phyloP scores from a whole-genome alignment of 2,329 filamentous ascomycete genomes.

The Diaporthe aspalathi region DNA sequence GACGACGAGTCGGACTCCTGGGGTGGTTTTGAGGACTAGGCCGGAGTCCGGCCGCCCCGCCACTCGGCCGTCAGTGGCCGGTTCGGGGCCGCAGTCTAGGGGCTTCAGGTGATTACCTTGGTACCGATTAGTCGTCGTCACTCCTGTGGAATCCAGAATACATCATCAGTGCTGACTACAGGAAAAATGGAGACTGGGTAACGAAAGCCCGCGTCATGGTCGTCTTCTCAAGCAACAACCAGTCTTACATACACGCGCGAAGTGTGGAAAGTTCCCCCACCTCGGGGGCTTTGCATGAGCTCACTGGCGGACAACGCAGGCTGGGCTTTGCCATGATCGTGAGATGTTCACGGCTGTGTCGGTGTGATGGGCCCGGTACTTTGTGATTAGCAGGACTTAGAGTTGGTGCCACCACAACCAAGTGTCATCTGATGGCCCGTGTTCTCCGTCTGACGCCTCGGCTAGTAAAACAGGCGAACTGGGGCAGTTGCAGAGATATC shows the following conservation, averaged over 20 bases:
- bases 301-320: background rate
- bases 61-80: background rate
- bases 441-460: background rate
- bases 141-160: background rate
- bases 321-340: background rate
- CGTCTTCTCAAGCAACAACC: background rate
- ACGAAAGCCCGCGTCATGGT: background rate
- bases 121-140: background rate
- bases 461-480: background rate
- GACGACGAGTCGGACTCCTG: constrained; percentile 34
- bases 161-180: background rate
- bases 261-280: background rate
- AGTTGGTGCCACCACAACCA: background rate
- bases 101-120: background rate
- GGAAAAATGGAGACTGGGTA: background rate
- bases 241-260: background rate
- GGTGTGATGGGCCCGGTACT: background rate
- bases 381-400: background rate
- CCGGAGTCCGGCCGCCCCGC: background rate
- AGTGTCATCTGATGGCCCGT: constrained; percentile 18
- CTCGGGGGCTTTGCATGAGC: background rate
- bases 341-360: background rate
- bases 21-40: constrained; percentile 38
- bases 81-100: background rate
- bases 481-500: background rate